Evolutionary conservation across 768 basidiomycete genomes (phyloP).

Genomic region (Boletus pseudopeckii): DNA sequence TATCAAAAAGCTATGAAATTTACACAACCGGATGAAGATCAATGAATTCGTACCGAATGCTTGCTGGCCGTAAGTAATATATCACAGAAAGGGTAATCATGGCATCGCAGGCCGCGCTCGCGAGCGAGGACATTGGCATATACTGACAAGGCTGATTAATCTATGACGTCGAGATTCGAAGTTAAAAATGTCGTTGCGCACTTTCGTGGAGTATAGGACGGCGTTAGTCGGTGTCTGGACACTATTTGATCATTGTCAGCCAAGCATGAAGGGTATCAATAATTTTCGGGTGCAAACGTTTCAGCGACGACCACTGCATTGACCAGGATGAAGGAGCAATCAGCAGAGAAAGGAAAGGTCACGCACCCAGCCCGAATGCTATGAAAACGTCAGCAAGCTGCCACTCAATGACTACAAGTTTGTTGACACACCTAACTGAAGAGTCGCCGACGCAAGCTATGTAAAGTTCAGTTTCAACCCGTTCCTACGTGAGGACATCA

Average conservation of each 20-base stretch:
- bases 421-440: conserved; percentile 10
- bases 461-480: not conserved
- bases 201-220: not conserved
- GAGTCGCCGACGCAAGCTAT: not conserved
- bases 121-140: not conserved
- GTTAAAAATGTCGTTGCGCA: not conserved
- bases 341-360: not conserved
- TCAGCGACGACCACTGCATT: not conserved
- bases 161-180: not conserved
- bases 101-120: conserved; percentile 6
- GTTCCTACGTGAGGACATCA: not conserved
- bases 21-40: not conserved
- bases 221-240: not conserved
- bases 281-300: conserved; percentile 1
- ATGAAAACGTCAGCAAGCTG: not conserved
- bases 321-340: not conserved
- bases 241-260: not conserved
- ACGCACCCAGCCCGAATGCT: conserved; percentile 12
- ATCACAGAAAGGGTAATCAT: conserved; percentile 10
- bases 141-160: not conserved
- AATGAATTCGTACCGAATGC: not conserved
- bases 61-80: conserved; percentile 10
- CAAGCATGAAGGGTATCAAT: not conserved
- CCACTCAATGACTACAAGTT: not conserved
- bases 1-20: not conserved